phyloP scores from a whole-genome alignment of 371 early-diverging fungal species.

The Conidiobolus incongruus region DNA sequence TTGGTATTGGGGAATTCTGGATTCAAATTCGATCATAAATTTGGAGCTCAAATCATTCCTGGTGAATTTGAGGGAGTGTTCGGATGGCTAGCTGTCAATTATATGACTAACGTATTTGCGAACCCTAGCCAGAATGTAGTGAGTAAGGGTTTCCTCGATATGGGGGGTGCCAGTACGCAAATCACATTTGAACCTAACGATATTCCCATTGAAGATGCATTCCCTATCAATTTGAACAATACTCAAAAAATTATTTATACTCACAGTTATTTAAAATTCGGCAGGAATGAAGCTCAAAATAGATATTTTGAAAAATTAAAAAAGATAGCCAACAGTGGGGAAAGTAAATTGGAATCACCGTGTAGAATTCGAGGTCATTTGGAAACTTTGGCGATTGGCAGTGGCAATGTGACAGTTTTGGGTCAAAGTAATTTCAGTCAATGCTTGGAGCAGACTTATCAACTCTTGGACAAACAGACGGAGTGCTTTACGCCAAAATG shows the following conservation, averaged over 20 bases:
- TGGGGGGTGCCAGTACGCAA: conserved; percentile 78
- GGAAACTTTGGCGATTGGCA: background rate
- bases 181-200: conserved; percentile 74
- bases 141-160: conserved; percentile 71
- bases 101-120: conserved; percentile 54
- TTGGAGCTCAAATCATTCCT: too few species aligned
- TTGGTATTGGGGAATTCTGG: conserved; percentile 2
- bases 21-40: conserved; percentile 24
- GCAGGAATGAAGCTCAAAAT: conserved; percentile 76
- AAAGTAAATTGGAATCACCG: background rate
- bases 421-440: conserved; percentile 1
- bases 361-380: background rate
- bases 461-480: background rate
- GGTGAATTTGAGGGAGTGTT: conserved; percentile 78
- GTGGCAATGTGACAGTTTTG: background rate
- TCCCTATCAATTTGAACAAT: conserved; percentile 20
- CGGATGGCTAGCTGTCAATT: conserved; percentile 88
- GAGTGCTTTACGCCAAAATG: conserved; percentile 3
- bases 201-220: conserved; percentile 17
- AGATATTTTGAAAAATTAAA: conserved; percentile 16
- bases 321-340: background rate
- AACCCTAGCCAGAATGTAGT: conserved; percentile 8
- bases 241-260: conserved; percentile 33
- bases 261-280: conserved; percentile 81
- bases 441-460: background rate